Evolutionary conservation across 2,329 filamentous ascomycete genomes (phyloP).

Genomic region (Trichoderma lentiforme): DNA sequence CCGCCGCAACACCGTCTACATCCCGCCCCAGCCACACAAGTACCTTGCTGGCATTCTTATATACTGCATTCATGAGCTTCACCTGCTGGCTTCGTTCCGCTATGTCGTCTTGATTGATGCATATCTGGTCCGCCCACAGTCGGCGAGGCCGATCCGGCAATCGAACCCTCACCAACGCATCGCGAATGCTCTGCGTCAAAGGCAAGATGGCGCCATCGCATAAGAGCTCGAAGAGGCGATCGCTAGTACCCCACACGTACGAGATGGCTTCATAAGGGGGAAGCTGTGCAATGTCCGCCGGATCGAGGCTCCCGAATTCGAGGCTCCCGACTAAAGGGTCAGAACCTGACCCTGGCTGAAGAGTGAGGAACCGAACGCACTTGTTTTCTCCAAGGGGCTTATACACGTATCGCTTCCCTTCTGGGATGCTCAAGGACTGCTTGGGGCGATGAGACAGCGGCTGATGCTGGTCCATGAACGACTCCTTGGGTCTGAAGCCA

Average conservation of each 20-base stretch:
- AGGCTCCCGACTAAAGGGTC: conserved; percentile 31
- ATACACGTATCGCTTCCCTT: conserved; percentile 21
- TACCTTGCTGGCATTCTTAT: conserved; percentile 32
- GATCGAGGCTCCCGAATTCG: conserved; percentile 25
- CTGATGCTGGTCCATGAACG: neutral
- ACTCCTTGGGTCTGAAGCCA: neutral
- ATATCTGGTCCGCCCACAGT: conserved; percentile 41
- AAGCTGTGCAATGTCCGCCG: conserved; percentile 7
- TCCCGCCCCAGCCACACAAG: conserved; percentile 38
- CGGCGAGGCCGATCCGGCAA: conserved; percentile 24
- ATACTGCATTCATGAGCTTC: conserved; percentile 38
- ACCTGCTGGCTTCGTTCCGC: conserved; percentile 37
- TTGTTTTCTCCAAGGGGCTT: conserved; percentile 22
- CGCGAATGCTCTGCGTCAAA: conserved; percentile 31
- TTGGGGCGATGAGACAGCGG: neutral
- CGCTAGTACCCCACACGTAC: conserved; percentile 35
- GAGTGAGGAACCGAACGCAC: conserved; percentile 33
- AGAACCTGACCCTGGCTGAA: conserved; percentile 28
- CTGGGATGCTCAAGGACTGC: neutral
- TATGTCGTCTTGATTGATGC: conserved; percentile 39
- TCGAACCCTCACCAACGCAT: conserved; percentile 31
- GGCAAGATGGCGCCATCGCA: conserved; percentile 26
- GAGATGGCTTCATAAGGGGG: conserved; percentile 34
- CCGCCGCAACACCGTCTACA: conserved; percentile 26
- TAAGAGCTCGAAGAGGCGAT: conserved; percentile 24